These are phyloP conservation scores for Botryotinia narcissicola DNA, from an alignment of 2,329 filamentous ascomycete species.

Conservation along the genomic window DNA sequence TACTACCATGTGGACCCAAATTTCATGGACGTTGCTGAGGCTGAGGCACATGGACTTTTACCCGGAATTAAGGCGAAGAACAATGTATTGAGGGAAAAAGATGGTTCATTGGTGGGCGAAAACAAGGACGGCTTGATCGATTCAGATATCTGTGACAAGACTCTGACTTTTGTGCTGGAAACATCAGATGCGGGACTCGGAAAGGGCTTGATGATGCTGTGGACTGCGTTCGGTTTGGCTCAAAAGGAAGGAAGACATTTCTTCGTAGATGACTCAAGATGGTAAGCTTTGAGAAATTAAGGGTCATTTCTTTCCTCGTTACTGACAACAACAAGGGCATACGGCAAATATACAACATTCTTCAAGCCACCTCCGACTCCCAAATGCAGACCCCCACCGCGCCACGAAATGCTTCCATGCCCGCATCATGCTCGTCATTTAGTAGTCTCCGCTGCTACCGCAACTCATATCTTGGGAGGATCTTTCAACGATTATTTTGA, in stretches of 20 bases:
- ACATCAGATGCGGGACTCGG: slow-evolving; percentile 73
- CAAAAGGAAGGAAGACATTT: slow-evolving; percentile 71
- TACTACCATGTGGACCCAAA: slow-evolving; percentile 64
- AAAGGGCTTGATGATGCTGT: slow-evolving; percentile 72
- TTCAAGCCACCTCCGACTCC: slow-evolving; percentile 67
- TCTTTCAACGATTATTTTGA: slow-evolving; percentile 54
- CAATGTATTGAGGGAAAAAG: slow-evolving; percentile 34
- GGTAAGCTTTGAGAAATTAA: slow-evolving; percentile 44
- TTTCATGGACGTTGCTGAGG: slow-evolving; percentile 73
- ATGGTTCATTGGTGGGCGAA: slow-evolving; percentile 48
- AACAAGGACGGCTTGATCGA: slow-evolving; percentile 45
- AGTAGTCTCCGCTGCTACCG: slow-evolving; percentile 68
- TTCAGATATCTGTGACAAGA: slow-evolving; percentile 61
- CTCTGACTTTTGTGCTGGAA: slow-evolving; percentile 77
- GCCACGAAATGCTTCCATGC: slow-evolving; percentile 74
- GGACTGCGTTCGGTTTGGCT: slow-evolving; percentile 80
- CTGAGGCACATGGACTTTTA: slow-evolving; percentile 63
- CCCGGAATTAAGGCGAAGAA: slow-evolving; percentile 40
- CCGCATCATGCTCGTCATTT: slow-evolving; percentile 74
- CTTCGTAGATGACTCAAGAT: slow-evolving; percentile 81
- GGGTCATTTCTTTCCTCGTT: background rate
- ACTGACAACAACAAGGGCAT: slow-evolving; percentile 52
- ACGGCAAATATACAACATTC: slow-evolving; percentile 70
- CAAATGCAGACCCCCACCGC: slow-evolving; percentile 67
- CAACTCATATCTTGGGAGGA: slow-evolving; percentile 60